Base-by-base conservation (phyloP, 2,329 filamentous ascomycete genomes). In the Bimuria novae-zelandiae region DNA sequence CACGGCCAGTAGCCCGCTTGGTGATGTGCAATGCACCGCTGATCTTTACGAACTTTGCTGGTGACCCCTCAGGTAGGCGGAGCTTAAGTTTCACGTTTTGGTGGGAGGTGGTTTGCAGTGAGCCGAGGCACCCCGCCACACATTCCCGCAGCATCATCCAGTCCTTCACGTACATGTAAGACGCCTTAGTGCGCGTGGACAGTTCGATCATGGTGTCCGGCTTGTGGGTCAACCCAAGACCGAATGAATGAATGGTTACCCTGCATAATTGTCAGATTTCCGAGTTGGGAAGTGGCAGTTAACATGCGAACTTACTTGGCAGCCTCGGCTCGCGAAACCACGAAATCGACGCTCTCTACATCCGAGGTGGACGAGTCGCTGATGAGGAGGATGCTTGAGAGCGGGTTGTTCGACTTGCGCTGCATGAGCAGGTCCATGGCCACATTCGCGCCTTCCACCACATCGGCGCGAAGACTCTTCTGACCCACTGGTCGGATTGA, bases 71-170 rank as follows among this genome's bases (percentile, higher is more conserved):
- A 0, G 94, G 94, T 7, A 99, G 79, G 64, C 90, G 90, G 51
- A 99, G 84, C 79, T 95, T 96, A 49, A 99, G 82, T 79, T 96
- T 97, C 52, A 95, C 94, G 68, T 97, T 97, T 72, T 97, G 94
- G 72, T 99, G 94, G n/a, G 94, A 97, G 23, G 91, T 88, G 2
- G 90, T 92, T 74, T 99, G 94, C 70, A 97, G 83, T 12, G 91
- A 87, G 41, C 94, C 94, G 23, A 99, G 79, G 67, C 93, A 97
- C 37, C 94, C 94, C 21, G 92, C 94, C 39, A 97, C 82, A 72
- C 94, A 97, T 74, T 99, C 94, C 23, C 94, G 88, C 30, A 99
- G 83, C 93, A 97, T 99, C 93, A 97, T 97, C 94, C 94, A 99
- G 74, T 99, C 94, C 76, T 97, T 99, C 63, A 99, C 92, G 67